phyloP scores from a whole-genome alignment of 2,329 filamentous ascomycete species.

The Trichoderma sp. region DNA sequence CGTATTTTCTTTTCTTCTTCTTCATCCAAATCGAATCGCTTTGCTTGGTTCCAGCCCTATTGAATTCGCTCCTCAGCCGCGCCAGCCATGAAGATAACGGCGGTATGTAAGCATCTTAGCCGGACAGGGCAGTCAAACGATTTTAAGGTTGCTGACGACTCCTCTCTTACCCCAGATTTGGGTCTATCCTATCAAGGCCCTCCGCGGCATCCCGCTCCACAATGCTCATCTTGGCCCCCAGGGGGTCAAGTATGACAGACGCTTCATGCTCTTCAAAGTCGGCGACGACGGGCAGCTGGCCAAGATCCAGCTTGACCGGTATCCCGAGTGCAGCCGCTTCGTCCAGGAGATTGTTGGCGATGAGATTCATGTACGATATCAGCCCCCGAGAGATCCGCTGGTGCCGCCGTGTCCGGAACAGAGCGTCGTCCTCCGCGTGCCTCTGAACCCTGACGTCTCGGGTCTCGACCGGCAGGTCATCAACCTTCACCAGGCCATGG shows the following conservation, averaged over 20 bases:
- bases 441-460: slow-evolving; percentile 52
- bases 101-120: slow-evolving; percentile 23
- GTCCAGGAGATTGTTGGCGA: slow-evolving; percentile 50
- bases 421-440: slow-evolving; percentile 48
- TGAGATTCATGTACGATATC: slow-evolving; percentile 45
- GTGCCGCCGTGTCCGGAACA: slow-evolving; percentile 39
- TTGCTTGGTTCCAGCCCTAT: background rate
- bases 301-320: slow-evolving; percentile 59
- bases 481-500: slow-evolving; percentile 58
- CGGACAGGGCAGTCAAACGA: background rate
- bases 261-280: slow-evolving; percentile 66
- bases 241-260: slow-evolving; percentile 64
- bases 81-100: slow-evolving; percentile 34
- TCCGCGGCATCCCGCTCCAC: slow-evolving; percentile 59
- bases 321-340: slow-evolving; percentile 64
- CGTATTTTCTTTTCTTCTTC: background rate
- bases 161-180: slow-evolving; percentile 46
- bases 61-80: background rate
- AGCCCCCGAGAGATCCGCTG: slow-evolving; percentile 38
- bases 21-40: background rate
- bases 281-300: slow-evolving; percentile 41
- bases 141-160: background rate
- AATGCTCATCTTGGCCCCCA: slow-evolving; percentile 56
- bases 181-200: slow-evolving; percentile 71
- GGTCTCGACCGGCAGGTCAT: slow-evolving; percentile 50